These are phyloP conservation scores for Teunomyces tritomae DNA, from an alignment of 805 yeast genomes.

Conservation along the genomic window DNA sequence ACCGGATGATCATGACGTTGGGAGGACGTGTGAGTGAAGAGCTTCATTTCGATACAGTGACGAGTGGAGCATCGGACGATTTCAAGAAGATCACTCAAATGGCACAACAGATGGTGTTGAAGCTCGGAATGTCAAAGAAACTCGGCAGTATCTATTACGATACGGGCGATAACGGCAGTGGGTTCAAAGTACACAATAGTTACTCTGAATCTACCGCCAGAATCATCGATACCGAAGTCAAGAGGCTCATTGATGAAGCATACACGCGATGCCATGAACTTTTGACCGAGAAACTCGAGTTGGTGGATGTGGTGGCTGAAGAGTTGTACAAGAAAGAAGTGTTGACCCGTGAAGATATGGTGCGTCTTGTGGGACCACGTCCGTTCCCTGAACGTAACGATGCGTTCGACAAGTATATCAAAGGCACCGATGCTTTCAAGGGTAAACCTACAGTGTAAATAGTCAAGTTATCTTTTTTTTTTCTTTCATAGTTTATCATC, in stretches of 20 bases:
- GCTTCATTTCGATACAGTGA: constrained; percentile 79
- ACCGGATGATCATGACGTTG: constrained; percentile 89
- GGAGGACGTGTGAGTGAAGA: constrained; percentile 95
- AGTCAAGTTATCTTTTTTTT: not conserved
- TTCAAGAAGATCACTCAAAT: constrained; percentile 86
- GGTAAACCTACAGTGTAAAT: constrained; percentile 21
- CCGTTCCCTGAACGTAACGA: constrained; percentile 79
- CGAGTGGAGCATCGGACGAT: constrained; percentile 91
- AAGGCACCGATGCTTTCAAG: constrained; percentile 43
- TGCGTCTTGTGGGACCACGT: constrained; percentile 69
- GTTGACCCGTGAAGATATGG: constrained; percentile 79
- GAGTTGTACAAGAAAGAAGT: constrained; percentile 70
- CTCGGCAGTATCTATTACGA: constrained; percentile 67
- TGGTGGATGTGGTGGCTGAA: constrained; percentile 71
- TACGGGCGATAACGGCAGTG: constrained; percentile 40
- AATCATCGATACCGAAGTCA: constrained; percentile 67
- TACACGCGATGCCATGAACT: constrained; percentile 57
- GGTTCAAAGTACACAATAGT: constrained; percentile 55
- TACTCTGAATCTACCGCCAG: constrained; percentile 72
- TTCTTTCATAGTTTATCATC: not conserved
- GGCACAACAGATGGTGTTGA: constrained; percentile 87
- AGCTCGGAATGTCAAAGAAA: constrained; percentile 81
- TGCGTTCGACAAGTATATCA: constrained; percentile 86
- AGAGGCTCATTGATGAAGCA: constrained; percentile 63
- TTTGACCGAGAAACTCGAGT: constrained; percentile 55